Evolutionary conservation across 352 stramenopile species (phyloP).

Genomic region (Pythium chondricola): DNA sequence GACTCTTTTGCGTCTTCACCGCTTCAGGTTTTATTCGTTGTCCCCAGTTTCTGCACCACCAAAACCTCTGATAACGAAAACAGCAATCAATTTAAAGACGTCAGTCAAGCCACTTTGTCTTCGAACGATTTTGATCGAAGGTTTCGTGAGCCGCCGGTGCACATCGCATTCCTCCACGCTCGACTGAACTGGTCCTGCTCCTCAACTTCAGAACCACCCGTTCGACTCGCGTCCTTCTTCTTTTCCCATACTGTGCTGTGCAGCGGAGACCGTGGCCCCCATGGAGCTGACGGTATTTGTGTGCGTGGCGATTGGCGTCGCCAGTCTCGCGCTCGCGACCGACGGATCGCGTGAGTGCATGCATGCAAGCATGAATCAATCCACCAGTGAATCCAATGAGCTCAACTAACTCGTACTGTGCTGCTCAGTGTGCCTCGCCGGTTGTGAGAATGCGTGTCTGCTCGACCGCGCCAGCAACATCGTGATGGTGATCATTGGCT

Average conservation of each 20-base stretch:
- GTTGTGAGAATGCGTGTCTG: constrained; percentile 30
- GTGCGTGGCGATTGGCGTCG: constrained; percentile 34
- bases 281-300: constrained; percentile 63
- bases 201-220: too few relatives aligned
- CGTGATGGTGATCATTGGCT: constrained; percentile 53
- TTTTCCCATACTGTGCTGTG: too few relatives aligned
- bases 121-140: neutral
- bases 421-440: constrained; percentile 26
- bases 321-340: constrained; percentile 33
- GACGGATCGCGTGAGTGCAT: constrained; percentile 30
- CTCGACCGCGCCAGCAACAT: constrained; percentile 41
- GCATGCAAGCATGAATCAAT: too few relatives aligned
- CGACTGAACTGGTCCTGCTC: too few relatives aligned
- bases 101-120: too few relatives aligned
- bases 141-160: neutral
- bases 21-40: constrained; percentile 1
- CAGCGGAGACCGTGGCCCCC: neutral
- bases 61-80: constrained; percentile 3
- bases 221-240: too few relatives aligned
- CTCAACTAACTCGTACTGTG: too few relatives aligned
- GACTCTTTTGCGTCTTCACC: neutral
- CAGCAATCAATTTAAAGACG: neutral
- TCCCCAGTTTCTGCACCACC: neutral
- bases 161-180: too few relatives aligned
- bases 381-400: too few relatives aligned